phyloP scores from a whole-genome alignment of 495 filamentous ascomycete genomes.

The Hypoxylon trugodes region DNA sequence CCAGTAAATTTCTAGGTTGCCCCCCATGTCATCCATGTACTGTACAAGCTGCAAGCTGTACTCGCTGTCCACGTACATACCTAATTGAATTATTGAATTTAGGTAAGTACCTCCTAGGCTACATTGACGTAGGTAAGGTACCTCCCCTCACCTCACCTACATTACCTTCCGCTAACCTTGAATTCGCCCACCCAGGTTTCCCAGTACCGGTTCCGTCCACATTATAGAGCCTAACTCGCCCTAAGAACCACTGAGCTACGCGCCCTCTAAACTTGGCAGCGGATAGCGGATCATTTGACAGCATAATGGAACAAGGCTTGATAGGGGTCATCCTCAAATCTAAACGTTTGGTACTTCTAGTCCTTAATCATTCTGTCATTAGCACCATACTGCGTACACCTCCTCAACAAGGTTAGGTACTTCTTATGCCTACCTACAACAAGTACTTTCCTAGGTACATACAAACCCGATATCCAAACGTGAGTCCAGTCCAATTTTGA shows the following conservation, averaged over 20 bases:
- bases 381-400: constrained; percentile 7
- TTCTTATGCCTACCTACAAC: too few species aligned
- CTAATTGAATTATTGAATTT: too few species aligned
- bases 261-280: constrained; percentile 34
- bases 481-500: too few species aligned
- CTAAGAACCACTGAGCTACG: constrained; percentile 16
- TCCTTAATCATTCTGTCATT: constrained; percentile 18
- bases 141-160: neutral
- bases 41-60: too few species aligned
- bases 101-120: too few species aligned
- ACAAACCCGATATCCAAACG: too few species aligned
- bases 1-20: constrained; percentile 1
- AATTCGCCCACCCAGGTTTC: neutral
- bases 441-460: too few species aligned
- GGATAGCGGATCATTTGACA: constrained; percentile 34
- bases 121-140: constrained; percentile 5
- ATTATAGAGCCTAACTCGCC: constrained; percentile 28
- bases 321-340: constrained; percentile 34
- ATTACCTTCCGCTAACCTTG: neutral
- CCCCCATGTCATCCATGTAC: constrained; percentile 6
- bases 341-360: constrained; percentile 24
- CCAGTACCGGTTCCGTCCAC: constrained; percentile 23
- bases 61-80: too few species aligned
- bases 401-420: too few species aligned
- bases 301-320: constrained; percentile 30